A percentile compares a stretch with the other conserved stretches of the same genome.
phyloP scores from a whole-genome alignment of 345 rosid genomes.

The Heritiera fomes region DNA sequence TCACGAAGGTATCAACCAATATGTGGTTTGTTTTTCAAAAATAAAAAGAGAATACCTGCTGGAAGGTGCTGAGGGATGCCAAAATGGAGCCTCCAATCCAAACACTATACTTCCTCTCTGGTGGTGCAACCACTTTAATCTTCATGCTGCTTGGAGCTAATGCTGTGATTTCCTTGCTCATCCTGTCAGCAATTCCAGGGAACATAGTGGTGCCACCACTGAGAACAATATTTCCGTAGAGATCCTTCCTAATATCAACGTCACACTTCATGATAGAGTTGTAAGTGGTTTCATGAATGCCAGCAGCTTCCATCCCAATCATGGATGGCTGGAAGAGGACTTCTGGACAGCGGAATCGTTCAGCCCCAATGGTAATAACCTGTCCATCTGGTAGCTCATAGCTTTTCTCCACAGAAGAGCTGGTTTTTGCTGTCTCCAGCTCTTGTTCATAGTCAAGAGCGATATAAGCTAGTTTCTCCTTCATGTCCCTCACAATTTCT shows the following conservation, averaged over 20 bases:
- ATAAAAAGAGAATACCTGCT: slow-evolving; percentile 41
- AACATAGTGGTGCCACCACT: slow-evolving; percentile 64
- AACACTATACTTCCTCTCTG: slow-evolving; percentile 35
- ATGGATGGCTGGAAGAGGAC: slow-evolving; percentile 74
- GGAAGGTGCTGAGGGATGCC: slow-evolving; percentile 70
- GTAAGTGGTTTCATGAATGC: slow-evolving; percentile 20
- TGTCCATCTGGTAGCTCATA: slow-evolving; percentile 46
- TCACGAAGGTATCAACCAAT: background rate
- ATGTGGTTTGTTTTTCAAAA: background rate
- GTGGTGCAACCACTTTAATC: slow-evolving; percentile 25
- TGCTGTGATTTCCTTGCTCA: slow-evolving; percentile 75
- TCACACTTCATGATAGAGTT: slow-evolving; percentile 25
- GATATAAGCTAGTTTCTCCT: slow-evolving; percentile 67
- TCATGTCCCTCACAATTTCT: slow-evolving; percentile 51
- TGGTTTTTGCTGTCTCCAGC: slow-evolving; percentile 51
- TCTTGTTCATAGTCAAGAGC: slow-evolving; percentile 73
- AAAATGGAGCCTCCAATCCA: slow-evolving; percentile 76
- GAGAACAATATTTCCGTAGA: slow-evolving; percentile 21
- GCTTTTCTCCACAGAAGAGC: slow-evolving; percentile 60
- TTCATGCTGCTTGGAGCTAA: slow-evolving; percentile 38
- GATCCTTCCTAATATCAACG: slow-evolving; percentile 22
- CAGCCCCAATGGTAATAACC: slow-evolving; percentile 62
- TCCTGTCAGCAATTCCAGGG: slow-evolving; percentile 68
- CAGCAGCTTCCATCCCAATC: slow-evolving; percentile 44
- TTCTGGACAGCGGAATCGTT: slow-evolving; percentile 73